These are phyloP conservation scores for Wickerhamiella spandovensis DNA, from an alignment of 805 yeast species.

Conservation along the genomic window DNA sequence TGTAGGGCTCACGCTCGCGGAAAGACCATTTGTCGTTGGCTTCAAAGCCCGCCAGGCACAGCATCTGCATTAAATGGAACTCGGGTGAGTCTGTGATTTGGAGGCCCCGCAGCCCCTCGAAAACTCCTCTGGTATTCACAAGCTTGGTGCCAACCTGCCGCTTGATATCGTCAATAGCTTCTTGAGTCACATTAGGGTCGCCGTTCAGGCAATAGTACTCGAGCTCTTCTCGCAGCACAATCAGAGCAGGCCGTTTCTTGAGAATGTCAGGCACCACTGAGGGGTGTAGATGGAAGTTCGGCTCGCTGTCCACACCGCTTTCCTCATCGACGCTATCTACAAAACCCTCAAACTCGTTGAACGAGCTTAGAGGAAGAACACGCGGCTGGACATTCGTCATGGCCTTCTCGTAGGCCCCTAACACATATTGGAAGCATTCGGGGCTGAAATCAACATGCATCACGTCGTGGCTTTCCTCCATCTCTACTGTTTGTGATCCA, in stretches of 20 bases:
- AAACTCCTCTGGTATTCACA: slow-evolving; percentile 44
- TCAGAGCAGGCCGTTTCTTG: slow-evolving; percentile 73
- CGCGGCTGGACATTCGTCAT: slow-evolving; percentile 38
- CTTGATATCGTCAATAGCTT: slow-evolving; percentile 57
- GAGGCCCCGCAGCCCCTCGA: slow-evolving; percentile 50
- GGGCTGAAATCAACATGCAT: slow-evolving; percentile 69
- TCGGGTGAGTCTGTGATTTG: slow-evolving; percentile 64
- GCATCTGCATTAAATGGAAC: slow-evolving; percentile 87
- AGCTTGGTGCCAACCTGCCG: slow-evolving; percentile 58
- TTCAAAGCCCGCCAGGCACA: slow-evolving; percentile 75
- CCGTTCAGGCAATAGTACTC: slow-evolving; percentile 89
- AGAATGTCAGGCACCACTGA: slow-evolving; percentile 37
- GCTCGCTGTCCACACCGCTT: slow-evolving; percentile 4
- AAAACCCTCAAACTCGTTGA: slow-evolving; percentile 12
- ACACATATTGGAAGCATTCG: slow-evolving; percentile 69
- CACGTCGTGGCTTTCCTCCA: slow-evolving; percentile 9
- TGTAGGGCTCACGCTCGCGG: slow-evolving; percentile 74
- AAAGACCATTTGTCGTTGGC: slow-evolving; percentile 70
- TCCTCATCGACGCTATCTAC: slow-evolving; percentile 8
- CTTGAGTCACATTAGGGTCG: slow-evolving; percentile 35
- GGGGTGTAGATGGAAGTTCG: slow-evolving; percentile 8
- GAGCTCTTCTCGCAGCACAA: slow-evolving; percentile 84
- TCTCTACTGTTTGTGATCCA: slow-evolving; percentile 49
- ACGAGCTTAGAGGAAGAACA: slow-evolving; percentile 9
- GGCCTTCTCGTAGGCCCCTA: slow-evolving; percentile 57